phyloP scores from a whole-genome alignment of 73 alveolate species.

The Breviolum minutum region DNA sequence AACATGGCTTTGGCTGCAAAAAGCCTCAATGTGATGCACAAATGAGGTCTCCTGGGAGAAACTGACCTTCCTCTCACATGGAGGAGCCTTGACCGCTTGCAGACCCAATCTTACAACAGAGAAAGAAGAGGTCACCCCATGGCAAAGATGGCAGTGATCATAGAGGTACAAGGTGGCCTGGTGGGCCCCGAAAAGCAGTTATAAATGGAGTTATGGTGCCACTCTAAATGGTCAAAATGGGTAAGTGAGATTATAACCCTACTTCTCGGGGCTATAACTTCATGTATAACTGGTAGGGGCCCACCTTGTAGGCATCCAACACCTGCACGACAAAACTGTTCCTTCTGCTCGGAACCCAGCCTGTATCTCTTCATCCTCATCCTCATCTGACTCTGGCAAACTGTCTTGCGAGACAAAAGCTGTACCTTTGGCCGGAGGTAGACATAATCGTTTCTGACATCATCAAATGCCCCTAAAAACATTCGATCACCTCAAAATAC shows the following conservation, averaged over 20 bases:
- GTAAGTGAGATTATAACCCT: too few species aligned
- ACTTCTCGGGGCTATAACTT: too few species aligned
- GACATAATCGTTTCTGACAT: background rate
- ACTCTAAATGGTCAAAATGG: too few species aligned
- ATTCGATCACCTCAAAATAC: background rate
- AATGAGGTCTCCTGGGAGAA: background rate
- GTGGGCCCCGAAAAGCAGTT: too few species aligned
- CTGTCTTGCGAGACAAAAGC: background rate
- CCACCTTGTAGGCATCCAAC: too few species aligned
- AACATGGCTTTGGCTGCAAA: too few species aligned
- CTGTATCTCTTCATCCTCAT: background rate
- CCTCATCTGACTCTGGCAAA: slow-evolving; percentile 14
- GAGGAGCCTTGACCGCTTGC: background rate
- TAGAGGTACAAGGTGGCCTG: too few species aligned
- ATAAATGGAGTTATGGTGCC: too few species aligned
- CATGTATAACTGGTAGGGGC: too few species aligned
- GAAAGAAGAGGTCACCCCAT: background rate
- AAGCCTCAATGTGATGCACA: too few species aligned
- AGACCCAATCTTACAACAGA: background rate
- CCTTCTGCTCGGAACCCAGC: background rate
- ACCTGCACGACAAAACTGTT: background rate
- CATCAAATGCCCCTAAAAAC: background rate
- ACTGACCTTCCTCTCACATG: slow-evolving; percentile 5
- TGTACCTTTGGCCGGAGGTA: slow-evolving; percentile 24
- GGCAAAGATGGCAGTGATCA: background rate